Evolutionary conservation across 768 basidiomycete genomes (phyloP).

Genomic region (Panus rudis): DNA sequence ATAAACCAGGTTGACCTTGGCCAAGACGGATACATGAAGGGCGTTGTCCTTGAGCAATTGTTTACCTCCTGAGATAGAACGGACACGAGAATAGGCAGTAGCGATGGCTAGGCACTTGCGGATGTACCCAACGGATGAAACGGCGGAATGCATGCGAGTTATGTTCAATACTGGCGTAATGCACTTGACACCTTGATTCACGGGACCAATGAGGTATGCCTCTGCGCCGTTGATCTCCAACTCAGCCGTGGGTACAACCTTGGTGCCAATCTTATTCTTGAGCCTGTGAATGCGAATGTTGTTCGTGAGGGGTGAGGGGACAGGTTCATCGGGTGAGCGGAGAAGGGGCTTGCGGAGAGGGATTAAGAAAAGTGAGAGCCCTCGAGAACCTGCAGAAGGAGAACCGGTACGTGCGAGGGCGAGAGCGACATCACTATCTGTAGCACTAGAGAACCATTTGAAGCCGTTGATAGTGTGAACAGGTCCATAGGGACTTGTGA

Average conservation of each 20-base stretch:
- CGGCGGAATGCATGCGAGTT: constrained; percentile 63
- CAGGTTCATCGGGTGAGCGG: constrained; percentile 31
- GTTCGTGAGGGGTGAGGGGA: constrained; percentile 47
- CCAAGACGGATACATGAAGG: constrained; percentile 60
- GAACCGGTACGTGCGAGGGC: constrained; percentile 70
- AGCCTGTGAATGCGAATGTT: constrained; percentile 64
- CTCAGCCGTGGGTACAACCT: constrained; percentile 70
- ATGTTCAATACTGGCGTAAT: constrained; percentile 73
- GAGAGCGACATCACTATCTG: constrained; percentile 65
- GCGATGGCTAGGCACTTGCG: constrained; percentile 62
- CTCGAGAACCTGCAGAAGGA: constrained; percentile 46
- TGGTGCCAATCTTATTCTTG: constrained; percentile 76
- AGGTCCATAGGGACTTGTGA: constrained; percentile 35
- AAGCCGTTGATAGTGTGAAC: constrained; percentile 59
- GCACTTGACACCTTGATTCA: constrained; percentile 54
- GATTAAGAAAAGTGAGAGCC: constrained; percentile 69
- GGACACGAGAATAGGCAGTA: constrained; percentile 53
- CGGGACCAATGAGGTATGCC: constrained; percentile 55
- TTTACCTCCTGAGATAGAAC: constrained; percentile 45
- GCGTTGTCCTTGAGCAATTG: constrained; percentile 46
- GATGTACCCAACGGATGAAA: constrained; percentile 47
- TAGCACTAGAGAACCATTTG: constrained; percentile 84
- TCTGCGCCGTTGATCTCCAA: constrained; percentile 52
- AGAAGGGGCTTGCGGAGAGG: constrained; percentile 52
- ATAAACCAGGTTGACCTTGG: constrained; percentile 53